Evolutionary conservation across 495 filamentous ascomycete species (phyloP).

Genomic region (Aspergillus asperescens): DNA sequence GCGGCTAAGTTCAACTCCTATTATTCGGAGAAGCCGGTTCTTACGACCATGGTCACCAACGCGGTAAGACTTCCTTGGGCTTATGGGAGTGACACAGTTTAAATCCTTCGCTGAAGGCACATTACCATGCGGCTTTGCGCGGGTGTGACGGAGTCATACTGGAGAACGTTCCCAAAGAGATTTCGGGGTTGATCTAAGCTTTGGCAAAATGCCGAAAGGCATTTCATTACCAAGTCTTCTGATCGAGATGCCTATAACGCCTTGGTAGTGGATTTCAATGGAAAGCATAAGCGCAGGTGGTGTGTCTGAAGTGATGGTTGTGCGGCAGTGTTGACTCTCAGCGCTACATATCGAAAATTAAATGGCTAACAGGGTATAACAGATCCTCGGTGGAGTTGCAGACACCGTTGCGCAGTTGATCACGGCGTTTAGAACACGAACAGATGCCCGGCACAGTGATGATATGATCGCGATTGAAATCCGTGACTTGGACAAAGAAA

Average conservation of each 20-base stretch:
- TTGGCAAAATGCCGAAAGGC: too few species aligned
- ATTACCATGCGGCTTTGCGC: background rate
- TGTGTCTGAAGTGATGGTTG: slow-evolving; percentile 15
- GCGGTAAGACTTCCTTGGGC: background rate
- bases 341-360: background rate
- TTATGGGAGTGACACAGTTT: background rate
- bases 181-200: background rate
- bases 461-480: slow-evolving; percentile 84
- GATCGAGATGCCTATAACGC: background rate
- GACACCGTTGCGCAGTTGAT: slow-evolving; percentile 95
- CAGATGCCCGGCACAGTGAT: slow-evolving; percentile 54
- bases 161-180: background rate
- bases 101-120: background rate
- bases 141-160: background rate
- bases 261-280: background rate
- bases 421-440: slow-evolving; percentile 69
- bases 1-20: slow-evolving; percentile 86
- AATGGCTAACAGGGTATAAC: slow-evolving; percentile 16
- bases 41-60: background rate
- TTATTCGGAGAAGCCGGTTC: slow-evolving; percentile 76
- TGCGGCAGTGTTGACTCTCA: slow-evolving; percentile 13
- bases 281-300: background rate
- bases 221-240: too few species aligned
- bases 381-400: slow-evolving; percentile 83
- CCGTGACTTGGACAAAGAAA: slow-evolving; percentile 80